Evolutionary conservation across 306 rosid genomes (phyloP), one percentile per base, ranked within the genome.

Genomic region (Datisca glomerata): DNA sequence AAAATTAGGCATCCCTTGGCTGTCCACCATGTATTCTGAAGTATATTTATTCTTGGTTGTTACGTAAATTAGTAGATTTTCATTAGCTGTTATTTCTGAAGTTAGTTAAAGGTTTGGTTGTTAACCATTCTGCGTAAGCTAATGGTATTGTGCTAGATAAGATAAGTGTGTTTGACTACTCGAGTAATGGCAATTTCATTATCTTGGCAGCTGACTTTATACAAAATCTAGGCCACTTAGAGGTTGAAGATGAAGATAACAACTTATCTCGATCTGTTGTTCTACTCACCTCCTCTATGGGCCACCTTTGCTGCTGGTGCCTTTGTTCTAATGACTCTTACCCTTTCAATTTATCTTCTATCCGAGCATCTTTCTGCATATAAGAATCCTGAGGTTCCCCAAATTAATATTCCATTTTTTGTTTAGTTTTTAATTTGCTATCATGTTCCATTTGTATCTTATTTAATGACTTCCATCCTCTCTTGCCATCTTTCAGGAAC

Each of bases 331-430:
- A 29, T 60, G 36, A 66, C 92, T 43, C 85, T 91, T 19, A 56
- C 76, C 18, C 80, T 84, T 52, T 91, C 98, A 23, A 45, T 78
- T 8, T 91, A 70, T 61, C 98, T 91, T 51, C 53, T 91, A 3
- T 61, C 84, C 47, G 98, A 78, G 62, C 98, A 91, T 57, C 98
- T 91, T 41, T 84, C 96, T 13, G 79, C 98, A 14, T 91, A 91
- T 83, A 91, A 91, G 70, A 75, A 80, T 65, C 98, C 96, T 13
- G 98, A 91, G 76, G 89, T 79, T 51, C 25, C 29, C 53, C 50
- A 35, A 29, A 10, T 20, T 54, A n/a, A 1, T 2, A 2, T 24
- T 12, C 36, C 13, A 17, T 38, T 23, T 54, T 21, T 50, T 40
- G 33, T 58, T 7, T 21, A 15, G 14, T 49, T 38, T 20, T 35